phyloP scores from a whole-genome alignment of 768 basidiomycete genomes.

The Leccinum uliginosum region DNA sequence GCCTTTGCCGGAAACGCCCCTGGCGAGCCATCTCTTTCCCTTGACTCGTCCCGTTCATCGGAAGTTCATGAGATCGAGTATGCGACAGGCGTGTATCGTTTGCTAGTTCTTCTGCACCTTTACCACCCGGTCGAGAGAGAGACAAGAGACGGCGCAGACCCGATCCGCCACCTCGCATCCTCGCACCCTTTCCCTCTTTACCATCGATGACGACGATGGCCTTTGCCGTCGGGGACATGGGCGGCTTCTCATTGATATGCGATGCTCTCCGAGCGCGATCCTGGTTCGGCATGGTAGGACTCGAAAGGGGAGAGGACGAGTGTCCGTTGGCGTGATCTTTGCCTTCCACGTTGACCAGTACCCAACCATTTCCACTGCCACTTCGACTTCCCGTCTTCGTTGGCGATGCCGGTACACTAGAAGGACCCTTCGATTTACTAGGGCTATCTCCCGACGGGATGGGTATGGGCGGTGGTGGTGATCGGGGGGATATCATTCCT shows the following conservation, averaged over 20 bases:
- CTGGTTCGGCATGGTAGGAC: slow-evolving; percentile 27
- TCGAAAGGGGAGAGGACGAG: slow-evolving; percentile 18
- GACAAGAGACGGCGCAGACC: slow-evolving; percentile 32
- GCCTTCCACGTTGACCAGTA: slow-evolving; percentile 58
- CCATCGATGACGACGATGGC: slow-evolving; percentile 60
- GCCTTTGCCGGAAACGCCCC: slow-evolving; percentile 28
- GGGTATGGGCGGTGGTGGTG: slow-evolving; percentile 24
- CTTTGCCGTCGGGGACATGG: slow-evolving; percentile 51
- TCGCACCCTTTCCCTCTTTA: slow-evolving; percentile 37
- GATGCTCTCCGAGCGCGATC: slow-evolving; percentile 29
- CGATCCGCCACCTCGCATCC: slow-evolving; percentile 26
- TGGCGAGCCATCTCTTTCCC: slow-evolving; percentile 19
- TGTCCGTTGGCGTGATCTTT: slow-evolving; percentile 29
- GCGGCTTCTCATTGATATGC: slow-evolving; percentile 24
- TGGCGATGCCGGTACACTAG: slow-evolving; percentile 28
- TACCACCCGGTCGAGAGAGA: slow-evolving; percentile 28
- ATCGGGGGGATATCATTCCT: slow-evolving; percentile 40
- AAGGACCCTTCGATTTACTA: slow-evolving; percentile 20
- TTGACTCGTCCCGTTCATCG: slow-evolving; percentile 17
- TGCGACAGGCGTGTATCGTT: slow-evolving; percentile 23
- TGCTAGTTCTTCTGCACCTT: slow-evolving; percentile 27
- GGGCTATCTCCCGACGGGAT: slow-evolving; percentile 25
- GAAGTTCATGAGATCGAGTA: slow-evolving; percentile 26
- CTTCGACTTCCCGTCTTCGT: slow-evolving; percentile 32
- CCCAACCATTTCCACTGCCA: slow-evolving; percentile 56